Percentiles rank a stretch among this genome's conserved stretches.
Evolutionary conservation across 139 green algal genomes (phyloP).

Genomic region (Chlamydomonas sphaeroides): DNA sequence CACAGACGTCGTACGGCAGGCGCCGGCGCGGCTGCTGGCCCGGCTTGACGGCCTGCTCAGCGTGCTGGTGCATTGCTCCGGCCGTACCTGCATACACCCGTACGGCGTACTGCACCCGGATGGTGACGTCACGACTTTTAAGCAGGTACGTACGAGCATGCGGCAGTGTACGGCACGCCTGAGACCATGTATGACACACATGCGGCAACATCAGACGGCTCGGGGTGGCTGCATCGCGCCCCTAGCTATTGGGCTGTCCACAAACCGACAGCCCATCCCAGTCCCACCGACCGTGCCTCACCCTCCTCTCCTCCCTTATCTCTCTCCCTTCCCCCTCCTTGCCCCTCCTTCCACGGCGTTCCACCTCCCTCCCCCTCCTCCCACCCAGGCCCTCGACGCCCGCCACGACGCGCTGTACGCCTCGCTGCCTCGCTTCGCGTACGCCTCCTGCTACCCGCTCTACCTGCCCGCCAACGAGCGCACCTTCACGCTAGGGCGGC

Average conservation of each 20-base stretch:
- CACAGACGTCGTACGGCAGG: background rate
- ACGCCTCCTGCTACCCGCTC: constrained; percentile 9
- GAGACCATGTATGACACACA: too few species aligned
- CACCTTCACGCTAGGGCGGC: constrained; percentile 24
- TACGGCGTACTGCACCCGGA: constrained; percentile 30
- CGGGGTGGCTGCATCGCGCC: too few species aligned
- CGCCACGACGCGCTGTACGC: constrained; percentile 35
- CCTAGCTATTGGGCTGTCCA: too few species aligned
- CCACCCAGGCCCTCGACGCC: constrained; percentile 21
- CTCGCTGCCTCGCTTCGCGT: constrained; percentile 14
- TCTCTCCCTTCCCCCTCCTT: background rate
- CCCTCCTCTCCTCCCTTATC: background rate
- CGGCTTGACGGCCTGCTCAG: constrained; percentile 36
- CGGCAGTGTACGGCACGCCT: too few species aligned
- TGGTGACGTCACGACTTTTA: constrained; percentile 7
- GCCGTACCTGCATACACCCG: background rate
- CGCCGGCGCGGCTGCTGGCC: background rate
- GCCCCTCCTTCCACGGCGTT: background rate
- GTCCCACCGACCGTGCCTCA: background rate
- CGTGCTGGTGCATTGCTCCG: constrained; percentile 31
- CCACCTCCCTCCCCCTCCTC: background rate
- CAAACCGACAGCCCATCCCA: too few species aligned
- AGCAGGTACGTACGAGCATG: background rate
- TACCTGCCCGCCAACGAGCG: constrained; percentile 36
- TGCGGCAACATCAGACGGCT: too few species aligned